Conservation (phyloP, 2,329 filamentous ascomycete species). For the Ophiostoma ips region DNA sequence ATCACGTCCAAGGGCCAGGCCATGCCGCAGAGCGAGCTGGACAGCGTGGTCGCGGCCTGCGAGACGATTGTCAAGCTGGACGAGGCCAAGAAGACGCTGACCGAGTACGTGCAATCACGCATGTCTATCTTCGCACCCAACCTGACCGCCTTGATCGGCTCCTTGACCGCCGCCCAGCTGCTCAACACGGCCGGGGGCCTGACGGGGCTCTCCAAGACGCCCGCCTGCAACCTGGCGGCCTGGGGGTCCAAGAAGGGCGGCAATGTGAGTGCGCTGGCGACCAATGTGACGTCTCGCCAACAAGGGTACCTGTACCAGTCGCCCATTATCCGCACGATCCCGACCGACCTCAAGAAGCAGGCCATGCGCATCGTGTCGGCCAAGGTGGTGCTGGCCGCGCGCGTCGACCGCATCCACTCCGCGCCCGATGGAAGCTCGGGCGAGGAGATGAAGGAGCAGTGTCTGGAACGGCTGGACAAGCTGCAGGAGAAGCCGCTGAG, state of each 20-base stretch:
- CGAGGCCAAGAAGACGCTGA: slow-evolving; percentile 71
- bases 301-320: slow-evolving; percentile 92
- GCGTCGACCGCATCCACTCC: slow-evolving; percentile 75
- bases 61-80: slow-evolving; percentile 82
- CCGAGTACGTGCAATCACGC: slow-evolving; percentile 88
- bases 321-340: slow-evolving; percentile 72
- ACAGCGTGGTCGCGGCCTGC: slow-evolving; percentile 62
- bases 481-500: slow-evolving; percentile 84
- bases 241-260: slow-evolving; percentile 82
- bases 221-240: slow-evolving; percentile 81
- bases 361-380: slow-evolving; percentile 89
- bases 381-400: slow-evolving; percentile 85
- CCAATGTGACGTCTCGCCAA: slow-evolving; percentile 79
- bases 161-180: slow-evolving; percentile 87
- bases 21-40: slow-evolving; percentile 61
- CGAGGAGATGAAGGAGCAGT: slow-evolving; percentile 67
- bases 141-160: slow-evolving; percentile 77
- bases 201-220: slow-evolving; percentile 77
- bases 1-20: slow-evolving; percentile 75
- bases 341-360: slow-evolving; percentile 77
- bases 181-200: slow-evolving; percentile 87
- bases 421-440: slow-evolving; percentile 72
- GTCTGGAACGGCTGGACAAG: slow-evolving; percentile 78
- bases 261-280: slow-evolving; percentile 64
- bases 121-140: slow-evolving; percentile 97